Evolutionary conservation across 768 basidiomycete species (phyloP), one percentile per base, ranked within the genome.

Genomic region (Boletellus ananiceps): DNA sequence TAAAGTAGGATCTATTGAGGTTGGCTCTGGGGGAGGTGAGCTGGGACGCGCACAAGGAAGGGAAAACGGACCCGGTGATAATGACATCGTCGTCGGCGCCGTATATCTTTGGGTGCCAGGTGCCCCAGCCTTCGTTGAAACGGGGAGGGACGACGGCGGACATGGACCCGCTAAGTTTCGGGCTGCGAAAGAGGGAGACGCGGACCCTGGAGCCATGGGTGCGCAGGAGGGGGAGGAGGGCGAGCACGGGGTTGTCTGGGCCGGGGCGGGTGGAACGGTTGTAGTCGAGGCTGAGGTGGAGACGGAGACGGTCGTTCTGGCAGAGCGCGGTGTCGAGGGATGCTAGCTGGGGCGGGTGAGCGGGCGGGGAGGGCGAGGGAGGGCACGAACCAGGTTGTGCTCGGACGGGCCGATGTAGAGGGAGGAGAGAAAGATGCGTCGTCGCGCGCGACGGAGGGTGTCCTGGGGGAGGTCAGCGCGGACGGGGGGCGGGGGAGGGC

Each of bases 41-140:
- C 8, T 23, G 3, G 31, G 40, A 14, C 34, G 46, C 19, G n/a
- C 27, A 6, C 12, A n/a, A 9, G 32, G 13, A 44, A 1, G 0
- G 27, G 0, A 7, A 43, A 49, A 67, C 82, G 69, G 56, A 95
- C 95, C 96, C 96, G 58, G 83, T 91, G 52, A 99, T 82, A 66
- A 99, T 82, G 37, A 99, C 78, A 46, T 94, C 83, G 62, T 97
- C 85, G 64, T 99, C 96, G 0, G 80, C 85, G 16, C 92, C 93
- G 61, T 99, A 99, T 48, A 93, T 79, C 69, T 99, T 99, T 4
- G 91, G 86, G 65, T 98, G 96, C 94, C 94, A 97, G 2, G 94
- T 92, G 0, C 94, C 95, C 89, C 93, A 98, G 2, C 94, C 96
- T 70, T 99, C 96, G 59, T 99, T 95, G 69, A 92, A 96, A 46